Base-by-base conservation (phyloP, 2,329 filamentous ascomycete genomes). In the Diaporthe batatas region DNA sequence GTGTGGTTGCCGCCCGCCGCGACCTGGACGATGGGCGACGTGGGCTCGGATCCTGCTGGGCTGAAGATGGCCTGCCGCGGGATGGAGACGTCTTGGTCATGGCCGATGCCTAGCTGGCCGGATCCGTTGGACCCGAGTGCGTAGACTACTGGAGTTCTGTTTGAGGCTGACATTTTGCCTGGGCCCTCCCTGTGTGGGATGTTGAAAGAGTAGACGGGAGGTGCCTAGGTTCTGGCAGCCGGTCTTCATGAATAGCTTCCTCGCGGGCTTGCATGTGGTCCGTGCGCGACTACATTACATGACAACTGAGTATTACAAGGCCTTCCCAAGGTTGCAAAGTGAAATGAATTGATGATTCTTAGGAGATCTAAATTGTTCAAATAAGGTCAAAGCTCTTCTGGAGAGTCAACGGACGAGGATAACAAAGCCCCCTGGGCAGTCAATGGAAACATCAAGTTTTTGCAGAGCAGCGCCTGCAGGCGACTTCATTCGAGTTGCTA, bases 1-100 rank as follows among this genome's bases (percentile, higher is more conserved):
- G 94, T 97, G 81, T 98, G 96, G 79, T 98, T 98, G 1, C 95
- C 95, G 5, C 96, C 96, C 10, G 94, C 86, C 25, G 84, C 83
- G 12, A 87, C 80, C 54, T 80, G 81, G 68, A 79, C 76, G 71
- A 87, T 80, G 21, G 80, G 75, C 34, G 80, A 78, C 18, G 83
- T 79, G 36, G 78, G 76, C 47, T 82, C 79, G 65, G 79, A 78
- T 18, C 81, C 79, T 2, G 84, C 79, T 2, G 84, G 81, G 7
- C 84, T 79, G 80, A 94, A 92, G n/a, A 88, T 77, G 75, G 90
- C 91, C 75, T 83, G 85, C 75, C 91, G 89, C 1, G 92, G 92
- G 0, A 89, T 84, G 1, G 91, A 92, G 62, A 93, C 90, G 77
- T 95, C 93, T 79, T 94, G 90, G 74, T 85, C 86, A 80, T 94